Percentiles rank a stretch among this genome's conserved stretches.
Evolutionary conservation across 306 rosid species (phyloP).

Genomic region (Senna tora): DNA sequence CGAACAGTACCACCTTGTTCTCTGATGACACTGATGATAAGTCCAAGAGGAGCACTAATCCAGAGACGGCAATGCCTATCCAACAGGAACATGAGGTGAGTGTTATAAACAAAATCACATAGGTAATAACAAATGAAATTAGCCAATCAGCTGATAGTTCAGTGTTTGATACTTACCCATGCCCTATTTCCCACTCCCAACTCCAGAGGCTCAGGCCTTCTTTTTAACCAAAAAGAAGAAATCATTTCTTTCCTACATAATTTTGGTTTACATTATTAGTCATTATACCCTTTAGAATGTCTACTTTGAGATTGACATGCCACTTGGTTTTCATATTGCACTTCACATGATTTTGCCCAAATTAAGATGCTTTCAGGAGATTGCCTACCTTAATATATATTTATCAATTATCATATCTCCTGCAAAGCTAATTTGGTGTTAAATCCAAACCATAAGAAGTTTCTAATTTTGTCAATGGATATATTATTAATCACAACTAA

Average conservation of each 20-base stretch:
- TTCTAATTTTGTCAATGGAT: neutral
- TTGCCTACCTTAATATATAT: neutral
- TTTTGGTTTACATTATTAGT: constrained; percentile 12
- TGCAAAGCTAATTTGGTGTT: neutral
- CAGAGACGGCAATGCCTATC: constrained; percentile 57
- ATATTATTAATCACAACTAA: neutral
- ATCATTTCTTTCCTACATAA: neutral
- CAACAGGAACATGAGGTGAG: constrained; percentile 77
- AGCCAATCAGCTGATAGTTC: neutral
- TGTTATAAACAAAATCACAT: constrained; percentile 15
- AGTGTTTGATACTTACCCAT: neutral
- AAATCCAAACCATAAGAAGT: neutral
- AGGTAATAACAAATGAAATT: constrained; percentile 6
- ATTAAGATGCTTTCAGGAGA: neutral
- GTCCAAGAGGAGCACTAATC: constrained; percentile 59
- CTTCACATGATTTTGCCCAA: neutral
- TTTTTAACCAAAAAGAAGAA: neutral
- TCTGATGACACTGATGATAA: constrained; percentile 94
- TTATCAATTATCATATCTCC: neutral
- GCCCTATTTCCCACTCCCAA: neutral
- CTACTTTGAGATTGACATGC: neutral
- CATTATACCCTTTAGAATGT: neutral
- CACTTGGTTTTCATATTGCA: neutral
- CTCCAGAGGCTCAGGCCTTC: neutral
- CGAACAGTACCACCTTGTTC: constrained; percentile 89